A percentile compares a stretch with the other conserved stretches of the same genome.
These are phyloP conservation scores for Neurospora discreta DNA, from an alignment of 495 filamentous ascomycete genomes.

Conservation along the genomic window DNA sequence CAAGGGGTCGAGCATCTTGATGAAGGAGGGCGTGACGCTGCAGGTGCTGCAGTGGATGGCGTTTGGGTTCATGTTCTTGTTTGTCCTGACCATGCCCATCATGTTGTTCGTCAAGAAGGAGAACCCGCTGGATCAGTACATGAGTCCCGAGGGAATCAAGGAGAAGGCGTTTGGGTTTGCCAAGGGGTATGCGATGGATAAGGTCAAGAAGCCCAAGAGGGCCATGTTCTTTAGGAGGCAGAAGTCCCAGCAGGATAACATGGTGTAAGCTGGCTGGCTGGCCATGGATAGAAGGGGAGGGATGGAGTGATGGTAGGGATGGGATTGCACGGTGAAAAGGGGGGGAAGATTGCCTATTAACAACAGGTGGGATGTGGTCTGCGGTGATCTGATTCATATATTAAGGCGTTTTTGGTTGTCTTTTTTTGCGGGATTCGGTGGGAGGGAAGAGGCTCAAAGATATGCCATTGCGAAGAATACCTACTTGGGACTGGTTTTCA, in stretches of 20 bases:
- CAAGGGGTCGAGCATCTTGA: conserved; percentile 6
- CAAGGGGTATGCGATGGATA: not conserved
- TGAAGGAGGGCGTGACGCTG: conserved; percentile 15
- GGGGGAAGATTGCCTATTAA: not conserved
- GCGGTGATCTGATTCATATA: not conserved
- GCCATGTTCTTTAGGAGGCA: not conserved
- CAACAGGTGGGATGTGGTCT: not conserved
- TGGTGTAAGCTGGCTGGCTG: not conserved
- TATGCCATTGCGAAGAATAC: not conserved
- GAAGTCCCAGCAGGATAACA: not conserved
- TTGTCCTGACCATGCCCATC: conserved; percentile 14
- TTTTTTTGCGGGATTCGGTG: not conserved
- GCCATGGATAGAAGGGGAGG: not conserved
- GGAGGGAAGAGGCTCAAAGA: not conserved
- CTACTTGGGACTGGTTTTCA: not conserved
- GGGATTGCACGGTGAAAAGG: not conserved
- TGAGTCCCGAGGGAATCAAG: not conserved
- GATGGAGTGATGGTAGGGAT: not conserved
- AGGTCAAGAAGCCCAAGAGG: not conserved
- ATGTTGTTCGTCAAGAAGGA: conserved; percentile 1
- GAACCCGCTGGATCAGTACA: not conserved
- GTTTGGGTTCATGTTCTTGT: conserved; percentile 19
- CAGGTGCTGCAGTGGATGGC: conserved; percentile 26
- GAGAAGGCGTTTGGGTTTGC: not conserved
- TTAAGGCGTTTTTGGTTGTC: not conserved